phyloP scores from a whole-genome alignment of 2,329 filamentous ascomycete genomes.

The Septoria petroselini region DNA sequence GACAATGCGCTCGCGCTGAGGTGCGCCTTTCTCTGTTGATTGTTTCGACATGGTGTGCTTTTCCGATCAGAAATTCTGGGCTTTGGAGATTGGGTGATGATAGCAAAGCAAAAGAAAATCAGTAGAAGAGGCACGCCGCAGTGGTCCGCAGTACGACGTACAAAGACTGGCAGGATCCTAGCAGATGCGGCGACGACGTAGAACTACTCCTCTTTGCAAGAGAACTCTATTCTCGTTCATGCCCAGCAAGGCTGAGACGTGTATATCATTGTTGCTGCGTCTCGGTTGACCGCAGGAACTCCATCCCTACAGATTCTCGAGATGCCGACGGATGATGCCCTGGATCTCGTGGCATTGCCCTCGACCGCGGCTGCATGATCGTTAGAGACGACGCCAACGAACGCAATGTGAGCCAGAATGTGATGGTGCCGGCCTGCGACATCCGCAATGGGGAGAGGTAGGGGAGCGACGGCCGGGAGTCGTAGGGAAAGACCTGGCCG shows the following conservation, averaged over 20 bases:
- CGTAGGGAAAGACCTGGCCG: too few species aligned
- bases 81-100: not conserved
- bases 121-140: not conserved
- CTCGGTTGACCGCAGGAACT: not conserved
- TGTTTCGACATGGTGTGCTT: not conserved
- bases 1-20: slow-evolving; percentile 21
- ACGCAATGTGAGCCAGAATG: not conserved
- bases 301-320: not conserved
- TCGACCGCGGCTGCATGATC: not conserved
- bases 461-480: too few species aligned
- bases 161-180: not conserved
- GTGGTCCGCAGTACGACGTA: not conserved
- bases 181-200: not conserved
- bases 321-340: not conserved
- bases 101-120: not conserved
- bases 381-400: not conserved
- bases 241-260: not conserved
- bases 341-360: not conserved
- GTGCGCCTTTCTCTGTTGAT: not conserved
- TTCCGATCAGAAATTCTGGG: not conserved
- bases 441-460: too few species aligned
- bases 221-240: not conserved
- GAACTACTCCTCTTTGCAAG: not conserved
- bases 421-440: too few species aligned
- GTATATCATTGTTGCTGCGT: not conserved